Evolutionary conservation across 306 rosid genomes (phyloP), one percentile per base, ranked within the genome.

Genomic region (Betula pendula): DNA sequence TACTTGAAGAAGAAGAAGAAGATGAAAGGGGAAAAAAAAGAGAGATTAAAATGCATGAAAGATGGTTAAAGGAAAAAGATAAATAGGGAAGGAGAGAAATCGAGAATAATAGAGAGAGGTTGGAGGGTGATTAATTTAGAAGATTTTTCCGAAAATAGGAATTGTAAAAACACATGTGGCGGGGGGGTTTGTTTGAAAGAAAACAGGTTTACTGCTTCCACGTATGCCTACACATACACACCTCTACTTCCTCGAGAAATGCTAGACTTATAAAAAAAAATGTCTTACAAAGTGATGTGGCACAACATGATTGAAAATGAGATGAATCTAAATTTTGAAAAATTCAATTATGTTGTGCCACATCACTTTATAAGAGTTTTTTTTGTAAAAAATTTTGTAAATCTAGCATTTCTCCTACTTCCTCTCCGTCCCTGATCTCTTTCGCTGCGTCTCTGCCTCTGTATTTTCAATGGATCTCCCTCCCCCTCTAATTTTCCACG

Each of bases 61-160:
- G 9, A 52, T 52, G 24, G 12, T 52, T 19, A 52, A 7, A 52
- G 68, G 63, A 15, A 62, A 16, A 31, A 33, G 3, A 62, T 12
- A 58, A 58, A 58, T 58, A 11, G 22, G n/a, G 56, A 13, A 24
- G 35, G 33, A 24, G 31, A 56, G 33, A 24, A 15, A 56, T 2
- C 22, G 35, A 11, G 33, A 20, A n/a, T 11, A 29, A 29, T 29
- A 1, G 33, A 53, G 63, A 56, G 33, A 56, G 63, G 8, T 15
- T 31, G 15, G 19, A 62, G 68, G 42, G 17, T 29, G 44, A 16
- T n/a, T 52, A 17, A 47, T 24, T 52, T 1, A 51, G 7, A 38
- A 49, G 49, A 70, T 22, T 69, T 74, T 51, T n/a, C 48, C 70
- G 16, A 70, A 70, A 48, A 68, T 31, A 70, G 56, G 48, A 62